phyloP scores from a whole-genome alignment of 1,284 basidiomycete genomes.

The Ganoderma sp. region DNA sequence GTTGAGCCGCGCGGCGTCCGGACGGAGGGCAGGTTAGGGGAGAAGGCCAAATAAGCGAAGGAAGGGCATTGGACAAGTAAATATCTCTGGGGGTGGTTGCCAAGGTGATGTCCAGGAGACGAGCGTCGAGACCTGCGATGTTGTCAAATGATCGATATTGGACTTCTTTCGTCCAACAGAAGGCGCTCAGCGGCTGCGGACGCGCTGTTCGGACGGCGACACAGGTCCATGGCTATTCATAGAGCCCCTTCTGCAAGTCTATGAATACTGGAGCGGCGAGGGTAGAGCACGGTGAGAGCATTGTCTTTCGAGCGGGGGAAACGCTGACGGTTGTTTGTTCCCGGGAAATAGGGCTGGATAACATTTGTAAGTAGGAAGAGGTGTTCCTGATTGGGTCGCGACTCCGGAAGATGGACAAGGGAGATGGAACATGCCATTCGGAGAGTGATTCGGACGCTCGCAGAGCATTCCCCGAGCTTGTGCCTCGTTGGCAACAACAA shows the following conservation, averaged over 20 bases:
- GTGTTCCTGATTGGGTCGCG: not conserved
- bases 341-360: no score
- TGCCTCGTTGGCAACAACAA: conserved; percentile 29
- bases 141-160: conserved; percentile 6
- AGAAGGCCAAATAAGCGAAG: not conserved
- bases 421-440: conserved; percentile 2
- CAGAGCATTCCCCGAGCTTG: conserved; percentile 8
- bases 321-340: not conserved
- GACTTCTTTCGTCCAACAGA: not conserved
- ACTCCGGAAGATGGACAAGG: not conserved
- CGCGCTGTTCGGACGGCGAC: not conserved
- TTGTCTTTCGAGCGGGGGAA: not conserved
- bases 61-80: not conserved
- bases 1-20: not conserved
- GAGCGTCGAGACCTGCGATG: not conserved
- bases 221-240: conserved; percentile 3
- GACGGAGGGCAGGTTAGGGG: not conserved
- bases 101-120: not conserved
- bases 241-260: not conserved
- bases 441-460: conserved; percentile 14
- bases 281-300: not conserved
- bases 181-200: not conserved
- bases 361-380: not conserved
- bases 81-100: not conserved
- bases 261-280: not conserved